Conservation (phyloP, 768 basidiomycete species). For the Boletus patriciae region DNA sequence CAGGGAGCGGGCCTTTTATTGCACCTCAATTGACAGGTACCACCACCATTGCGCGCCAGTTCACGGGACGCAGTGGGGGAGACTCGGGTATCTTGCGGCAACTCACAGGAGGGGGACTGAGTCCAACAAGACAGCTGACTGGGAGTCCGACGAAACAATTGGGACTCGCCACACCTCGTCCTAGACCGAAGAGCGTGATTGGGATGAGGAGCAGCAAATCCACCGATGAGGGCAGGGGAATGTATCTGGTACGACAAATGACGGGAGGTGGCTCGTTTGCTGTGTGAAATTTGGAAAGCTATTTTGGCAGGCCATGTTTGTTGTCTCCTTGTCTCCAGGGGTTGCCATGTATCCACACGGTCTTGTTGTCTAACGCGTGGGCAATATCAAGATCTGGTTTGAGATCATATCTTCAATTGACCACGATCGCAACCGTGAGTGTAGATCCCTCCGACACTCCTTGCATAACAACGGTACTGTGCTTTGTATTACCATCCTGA, state of each 20-base stretch:
- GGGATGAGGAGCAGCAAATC: slow-evolving; percentile 65
- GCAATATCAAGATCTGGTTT: slow-evolving; percentile 13
- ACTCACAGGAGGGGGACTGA: slow-evolving; percentile 65
- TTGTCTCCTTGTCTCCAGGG: neutral
- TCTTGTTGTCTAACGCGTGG: neutral
- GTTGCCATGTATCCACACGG: slow-evolving; percentile 22
- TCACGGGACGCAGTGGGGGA: slow-evolving; percentile 58
- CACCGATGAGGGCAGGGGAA: slow-evolving; percentile 61
- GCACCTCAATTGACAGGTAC: slow-evolving; percentile 64
- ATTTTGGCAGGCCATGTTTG: neutral
- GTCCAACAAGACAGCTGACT: slow-evolving; percentile 63
- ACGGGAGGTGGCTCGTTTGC: slow-evolving; percentile 51
- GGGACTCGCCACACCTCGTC: slow-evolving; percentile 42
- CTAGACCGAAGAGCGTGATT: slow-evolving; percentile 77
- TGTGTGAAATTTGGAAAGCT: slow-evolving; percentile 17
- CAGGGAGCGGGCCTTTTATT: slow-evolving; percentile 33
- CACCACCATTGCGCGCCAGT: slow-evolving; percentile 72
- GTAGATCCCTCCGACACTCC: neutral
- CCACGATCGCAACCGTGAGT: slow-evolving; percentile 1
- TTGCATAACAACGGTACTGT: slow-evolving; percentile 16
- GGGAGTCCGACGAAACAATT: slow-evolving; percentile 73
- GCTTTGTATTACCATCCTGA: neutral
- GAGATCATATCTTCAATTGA: slow-evolving; percentile 8
- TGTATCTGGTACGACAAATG: slow-evolving; percentile 78
- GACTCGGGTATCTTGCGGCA: slow-evolving; percentile 46